Evolutionary conservation across 805 yeast species (phyloP), one percentile per base, ranked within the genome.

Genomic region (Ogataea nitratoaversa): DNA sequence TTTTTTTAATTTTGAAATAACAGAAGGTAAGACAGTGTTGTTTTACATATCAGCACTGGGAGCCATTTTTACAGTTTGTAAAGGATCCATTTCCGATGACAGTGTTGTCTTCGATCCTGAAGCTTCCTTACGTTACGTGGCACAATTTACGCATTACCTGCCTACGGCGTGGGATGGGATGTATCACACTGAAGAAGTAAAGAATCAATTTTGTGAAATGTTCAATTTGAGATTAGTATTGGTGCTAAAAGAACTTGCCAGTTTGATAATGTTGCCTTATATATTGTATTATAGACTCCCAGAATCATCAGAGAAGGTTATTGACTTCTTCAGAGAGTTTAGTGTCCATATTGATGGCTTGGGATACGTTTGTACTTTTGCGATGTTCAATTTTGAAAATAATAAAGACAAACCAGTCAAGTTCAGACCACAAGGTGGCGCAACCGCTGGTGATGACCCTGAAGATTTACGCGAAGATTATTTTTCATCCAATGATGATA

Each of bases 361-460:
- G 30, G 99, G 99, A 0, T 84, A 90, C 55, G 95, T 93, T 29
- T 91, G 98, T 57, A 82, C 87, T 23, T 88, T 82, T 70, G 98
- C 98, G 2, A 86, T 87, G 81, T 93, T 93, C 63, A 83, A 87
- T 49, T 78, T 84, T 46, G 89, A 82, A 45, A 78, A 77, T 47
- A 71, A 73, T 44, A 47, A 72, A 64, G 72, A 53, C 31, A 58
- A 52, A 12, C n/a, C n/a, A n/a, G n/a, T n/a, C n/a, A n/a, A n/a
- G n/a, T n/a, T n/a, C n/a, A n/a, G n/a, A n/a, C n/a, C n/a, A 22
- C 25, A 22, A 22, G 49, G 39, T 19, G 44, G 62, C 48, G 49
- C 59, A 50, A 43, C 61, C 19, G 18, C 41, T 7, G 24, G 39
- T 30, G 33, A 44, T 36, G 46, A 48, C 37, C 46, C 46, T 17